Base-by-base conservation (phyloP, 768 basidiomycete species). In the Grammothele lineata region DNA sequence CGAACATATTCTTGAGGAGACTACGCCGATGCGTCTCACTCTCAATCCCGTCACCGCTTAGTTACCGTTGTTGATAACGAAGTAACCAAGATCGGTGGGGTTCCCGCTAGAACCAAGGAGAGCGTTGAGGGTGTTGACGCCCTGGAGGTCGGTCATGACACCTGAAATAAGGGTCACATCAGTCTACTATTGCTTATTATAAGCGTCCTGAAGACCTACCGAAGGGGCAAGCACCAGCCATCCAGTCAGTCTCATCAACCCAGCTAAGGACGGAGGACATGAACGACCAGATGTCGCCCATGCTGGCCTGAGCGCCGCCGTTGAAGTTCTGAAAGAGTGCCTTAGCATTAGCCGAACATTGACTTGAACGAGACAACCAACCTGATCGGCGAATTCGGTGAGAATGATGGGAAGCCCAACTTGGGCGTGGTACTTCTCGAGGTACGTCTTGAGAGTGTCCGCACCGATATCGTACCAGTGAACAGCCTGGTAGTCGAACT, bases 301-400 rank as follows among this genome's bases (percentile, higher is more conserved):
- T 47, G 50, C 39, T 48, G 44, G 74, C 74, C 52, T 77, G 76
- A 1, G 61, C 50, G 17, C 70, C 71, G 2, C 48, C 53, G 10
- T 71, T 72, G 54, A 81, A 88, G 68, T 83, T 71, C 78, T 87
- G 47, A 21, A 33, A 42, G n/a, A n/a, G 25, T 32, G 19, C 12
- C 19, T 41, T 21, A 47, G 25, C 11, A 4, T 9, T 25, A 36
- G 35, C 17, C 17, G 17, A 4, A 18, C 10, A 18, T 10, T 25
- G n/a, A n/a, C n/a, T n/a, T n/a, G n/a, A n/a, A n/a, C n/a, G n/a
- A n/a, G n/a, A n/a, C n/a, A n/a, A 40, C 53, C 1, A 35, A 63
- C 85, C 69, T 80, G 70, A 68, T 79, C 82, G 50, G 86, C 87
- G 56, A 77, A 82, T 59, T 92, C 89, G 4, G 85, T 85, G 48